A percentile compares a stretch with the other conserved stretches of the same genome.
phyloP scores from a whole-genome alignment of 306 rosid genomes.

The Castanospermum australe region DNA sequence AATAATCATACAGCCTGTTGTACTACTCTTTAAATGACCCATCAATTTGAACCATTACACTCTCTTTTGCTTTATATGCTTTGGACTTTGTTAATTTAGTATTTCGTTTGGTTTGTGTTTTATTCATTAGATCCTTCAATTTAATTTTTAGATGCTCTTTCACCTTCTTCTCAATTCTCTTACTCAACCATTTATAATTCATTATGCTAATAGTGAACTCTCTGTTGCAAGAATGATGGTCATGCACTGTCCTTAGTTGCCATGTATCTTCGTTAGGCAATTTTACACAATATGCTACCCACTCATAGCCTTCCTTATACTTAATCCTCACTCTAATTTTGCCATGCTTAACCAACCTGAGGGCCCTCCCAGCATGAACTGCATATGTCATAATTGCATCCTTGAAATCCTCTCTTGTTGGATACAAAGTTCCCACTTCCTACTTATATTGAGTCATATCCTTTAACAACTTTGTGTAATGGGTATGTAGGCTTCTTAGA shows the following conservation, averaged over 20 bases:
- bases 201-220: too few species aligned
- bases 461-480: too few species aligned
- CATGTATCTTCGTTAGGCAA: too few species aligned
- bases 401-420: background rate
- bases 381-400: background rate
- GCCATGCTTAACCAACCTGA: background rate
- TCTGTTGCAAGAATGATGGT: background rate
- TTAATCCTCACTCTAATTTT: too few species aligned
- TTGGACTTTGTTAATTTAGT: background rate
- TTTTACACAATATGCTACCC: background rate
- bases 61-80: background rate
- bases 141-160: too few species aligned
- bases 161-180: background rate
- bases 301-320: background rate
- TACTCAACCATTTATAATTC: background rate
- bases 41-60: too few species aligned
- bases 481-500: too few species aligned
- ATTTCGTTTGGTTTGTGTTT: background rate
- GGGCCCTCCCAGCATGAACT: background rate
- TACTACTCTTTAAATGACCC: background rate
- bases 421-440: background rate
- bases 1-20: background rate
- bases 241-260: background rate
- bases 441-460: too few species aligned
- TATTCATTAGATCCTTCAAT: background rate